These are phyloP conservation scores for Russula dissimulans DNA, from an alignment of 768 basidiomycete species.

Conservation along the genomic window DNA sequence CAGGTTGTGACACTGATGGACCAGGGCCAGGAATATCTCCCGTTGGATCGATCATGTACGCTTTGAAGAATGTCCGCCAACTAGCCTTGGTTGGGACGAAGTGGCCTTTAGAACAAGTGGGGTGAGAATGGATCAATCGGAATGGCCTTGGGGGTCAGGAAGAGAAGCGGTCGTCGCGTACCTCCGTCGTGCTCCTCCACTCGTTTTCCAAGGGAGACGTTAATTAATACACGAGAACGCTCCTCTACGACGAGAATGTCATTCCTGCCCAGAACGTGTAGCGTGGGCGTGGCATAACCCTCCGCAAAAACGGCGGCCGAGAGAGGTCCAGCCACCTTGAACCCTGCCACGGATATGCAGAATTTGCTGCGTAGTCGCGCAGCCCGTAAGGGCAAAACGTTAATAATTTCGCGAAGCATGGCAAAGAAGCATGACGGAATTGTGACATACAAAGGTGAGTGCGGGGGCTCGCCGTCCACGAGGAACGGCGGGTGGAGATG, in stretches of 20 bases:
- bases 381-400: not conserved
- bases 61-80: slow-evolving; percentile 68
- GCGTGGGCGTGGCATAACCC: slow-evolving; percentile 56
- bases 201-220: slow-evolving; percentile 44
- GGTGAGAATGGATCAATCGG: not conserved
- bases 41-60: slow-evolving; percentile 49
- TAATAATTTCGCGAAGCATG: not conserved
- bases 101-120: slow-evolving; percentile 43
- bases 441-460: slow-evolving; percentile 60
- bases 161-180: slow-evolving; percentile 26
- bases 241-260: slow-evolving; percentile 70
- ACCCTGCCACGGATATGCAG: slow-evolving; percentile 70
- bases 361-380: slow-evolving; percentile 41
- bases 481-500: slow-evolving; percentile 48
- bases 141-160: not conserved
- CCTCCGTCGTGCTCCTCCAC: slow-evolving; percentile 77
- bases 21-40: slow-evolving; percentile 39
- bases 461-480: slow-evolving; percentile 51
- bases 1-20: slow-evolving; percentile 27
- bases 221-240: slow-evolving; percentile 49
- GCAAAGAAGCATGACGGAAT: not conserved
- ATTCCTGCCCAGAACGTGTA: slow-evolving; percentile 70
- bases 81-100: slow-evolving; percentile 70
- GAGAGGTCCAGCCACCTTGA: slow-evolving; percentile 41
- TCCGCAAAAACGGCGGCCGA: slow-evolving; percentile 40